Base-by-base conservation (phyloP, 805 yeast genomes). In the Saturnispora hagleri region DNA sequence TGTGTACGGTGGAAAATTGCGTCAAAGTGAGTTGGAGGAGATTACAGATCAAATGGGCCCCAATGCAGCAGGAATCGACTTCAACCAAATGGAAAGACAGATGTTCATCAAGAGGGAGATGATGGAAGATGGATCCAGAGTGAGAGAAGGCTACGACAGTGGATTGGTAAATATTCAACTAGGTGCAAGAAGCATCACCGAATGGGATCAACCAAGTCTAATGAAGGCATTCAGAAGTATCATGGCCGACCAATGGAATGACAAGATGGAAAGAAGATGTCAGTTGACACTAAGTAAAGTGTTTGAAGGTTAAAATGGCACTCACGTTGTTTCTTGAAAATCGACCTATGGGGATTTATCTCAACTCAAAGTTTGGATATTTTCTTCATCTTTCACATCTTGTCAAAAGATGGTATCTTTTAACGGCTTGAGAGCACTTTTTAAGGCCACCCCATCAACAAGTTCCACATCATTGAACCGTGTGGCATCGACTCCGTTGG, bases 171-270 rank as follows among this genome's bases (percentile, higher is more conserved):
- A 60, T 24, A 57, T 58, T 33, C 59, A 62, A 7, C 33, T 69
- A 5, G 72, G 71, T 7, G 51, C 68, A 46, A 51, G 70, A 35
- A 50, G 65, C 2, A 35, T 57, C 15, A 55, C 51, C 2, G 71
- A 68, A 45, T 57, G 69, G 47, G 46, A 57, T 4, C 56, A 52
- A 55, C 57, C 48, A 54, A 51, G 54, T n/a, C 58, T 68, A 42
- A 50, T 62, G 10, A 55, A 56, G 24, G 56, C 67, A 36, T 52
- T 69, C 22, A 55, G 59, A 41, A 57, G 57, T 35, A 42, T 67
- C 2, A 54, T 58, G 51, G 62, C 62, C 18, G 62, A 56, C 2
- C 53, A 54, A 22, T 66, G 70, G 68, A 58, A 59, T 43, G 67
- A 64, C 12, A 17, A 34, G 13, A 24, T 43, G 20, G 47, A 43